Base-by-base conservation (phyloP, 2,329 filamentous ascomycete species). In the Penicillium verrucosum region DNA sequence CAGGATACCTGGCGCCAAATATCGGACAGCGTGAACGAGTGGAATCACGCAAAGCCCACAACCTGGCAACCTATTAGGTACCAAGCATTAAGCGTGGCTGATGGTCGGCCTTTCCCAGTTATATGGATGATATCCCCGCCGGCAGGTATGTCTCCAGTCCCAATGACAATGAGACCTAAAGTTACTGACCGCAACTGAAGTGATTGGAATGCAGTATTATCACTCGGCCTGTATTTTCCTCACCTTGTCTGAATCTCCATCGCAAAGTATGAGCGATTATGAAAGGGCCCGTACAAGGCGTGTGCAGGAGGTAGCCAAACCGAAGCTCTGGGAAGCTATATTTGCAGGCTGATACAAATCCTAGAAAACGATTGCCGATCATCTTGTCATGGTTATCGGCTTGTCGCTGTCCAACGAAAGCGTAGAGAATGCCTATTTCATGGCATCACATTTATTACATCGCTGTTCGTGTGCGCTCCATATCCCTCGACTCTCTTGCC, bases 161-260 rank as follows among this genome's bases (percentile, higher is more conserved):
- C 5, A 9, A 18, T 2, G 25, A 47, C 9, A 10, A 41, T 18
- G 14, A 2, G 37, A 3, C 5, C 16, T 27, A 12, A n/a, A 23
- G 36, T 16, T 38, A 16, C 27, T 51, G 9, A 60, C 51, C 9
- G n/a, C 16, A 3, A 16, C 14, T 18, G 11, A 46, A 70, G 74
- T 73, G 1, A 68, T 76, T 23, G 73, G 70, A 11, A 56, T 75
- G 60, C 73, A 75, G 42, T 74, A 76, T 48, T 76, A 75, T 25
- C 70, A 75, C 47, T 65, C 73, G 0, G 60, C 69, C 11, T 65
- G 64, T 30, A 69, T 72, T 9, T 65, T 73, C 8, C 60, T 73
- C 8, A 67, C 69, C 4, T 55, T 67, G n/a, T 70, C 66, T 0
- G 62, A 70, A 32, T 58, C 60, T 7, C 61, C 64, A 25, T 65